Percentiles rank a stretch among this genome's conserved stretches.
phyloP scores from a whole-genome alignment of 2,329 filamentous ascomycete species.

The Fusarium coffeatum region DNA sequence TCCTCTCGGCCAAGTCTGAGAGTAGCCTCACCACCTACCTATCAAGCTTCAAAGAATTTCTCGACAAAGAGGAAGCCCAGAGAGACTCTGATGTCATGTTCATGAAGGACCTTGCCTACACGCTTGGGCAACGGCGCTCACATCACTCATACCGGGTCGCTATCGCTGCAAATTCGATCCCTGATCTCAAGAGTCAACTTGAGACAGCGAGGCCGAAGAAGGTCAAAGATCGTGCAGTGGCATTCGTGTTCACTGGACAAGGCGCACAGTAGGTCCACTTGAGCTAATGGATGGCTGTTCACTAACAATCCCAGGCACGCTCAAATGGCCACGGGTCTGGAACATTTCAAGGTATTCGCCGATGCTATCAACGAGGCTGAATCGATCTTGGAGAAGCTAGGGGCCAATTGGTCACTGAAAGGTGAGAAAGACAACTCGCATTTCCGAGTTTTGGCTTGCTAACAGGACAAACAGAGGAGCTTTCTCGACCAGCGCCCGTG shows the following conservation, averaged over 20 bases:
- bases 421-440: neutral
- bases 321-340: neutral
- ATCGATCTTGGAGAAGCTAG: neutral
- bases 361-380: neutral
- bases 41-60: neutral
- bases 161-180: neutral
- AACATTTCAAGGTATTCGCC: neutral
- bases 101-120: neutral
- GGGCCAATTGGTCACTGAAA: neutral
- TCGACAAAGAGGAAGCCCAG: neutral
- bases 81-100: neutral
- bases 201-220: neutral
- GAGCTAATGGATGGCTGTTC: neutral
- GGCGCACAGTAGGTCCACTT: neutral
- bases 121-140: neutral
- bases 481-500: neutral
- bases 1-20: neutral
- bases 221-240: neutral
- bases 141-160: neutral
- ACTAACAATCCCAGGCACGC: neutral
- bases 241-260: neutral
- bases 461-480: neutral
- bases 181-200: neutral
- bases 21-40: neutral
- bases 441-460: neutral